Evolutionary conservation across 2,329 filamentous ascomycete species (phyloP), one percentile per base, ranked within the genome.

Genomic region (Sporothrix euskadiensis): DNA sequence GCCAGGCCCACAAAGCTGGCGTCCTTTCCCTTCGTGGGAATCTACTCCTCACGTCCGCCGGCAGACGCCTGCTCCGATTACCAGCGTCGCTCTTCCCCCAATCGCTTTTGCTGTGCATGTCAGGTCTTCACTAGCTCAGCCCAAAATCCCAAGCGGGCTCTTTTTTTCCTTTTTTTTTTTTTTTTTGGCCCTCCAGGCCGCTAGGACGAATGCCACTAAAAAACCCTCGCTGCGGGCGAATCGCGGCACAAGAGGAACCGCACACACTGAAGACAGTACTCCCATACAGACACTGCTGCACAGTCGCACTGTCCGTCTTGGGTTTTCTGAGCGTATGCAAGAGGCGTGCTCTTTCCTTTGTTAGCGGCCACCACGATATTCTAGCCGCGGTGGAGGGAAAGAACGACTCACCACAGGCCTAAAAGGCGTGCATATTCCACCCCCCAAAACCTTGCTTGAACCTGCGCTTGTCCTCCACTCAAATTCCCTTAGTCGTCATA

Each of bases 401-500:
- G 39, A 72, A 61, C 49, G 52, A 71, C 22, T 68, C 41, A 32
- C 65, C 4, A 57, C 41, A 10, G n/a, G 52, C 52, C n/a, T 26
- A 39, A 47, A 39, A 47, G 44, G 59, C 19, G 56, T n/a, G 30
- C 44, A 71, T 65, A 52, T 54, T 30, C 32, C 66, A 52, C n/a
- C 30, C 41, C 30, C 9, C 14, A 14, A 26, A 68, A 68, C 65
- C 63, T 49, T 52, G 65, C 41, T 30, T 68, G 65, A 26, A 19
- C 65, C 26, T 41, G 22, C 7, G 19, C 59, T 63, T 35, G 59
- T 63, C 56, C 39, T 49, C 71, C 74, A 69, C 57, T 59, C 63
- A 73, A 49, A 49, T 19, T 49, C 44, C 35, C 35, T 49, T 44
- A 66, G 74, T 73, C 75, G 68, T 73, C 71, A 73, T 72, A 71